A percentile compares a stretch with the other conserved stretches of the same genome.
These are phyloP conservation scores for Didymella lethalis DNA, from an alignment of 2,329 filamentous ascomycete genomes.

Conservation along the genomic window DNA sequence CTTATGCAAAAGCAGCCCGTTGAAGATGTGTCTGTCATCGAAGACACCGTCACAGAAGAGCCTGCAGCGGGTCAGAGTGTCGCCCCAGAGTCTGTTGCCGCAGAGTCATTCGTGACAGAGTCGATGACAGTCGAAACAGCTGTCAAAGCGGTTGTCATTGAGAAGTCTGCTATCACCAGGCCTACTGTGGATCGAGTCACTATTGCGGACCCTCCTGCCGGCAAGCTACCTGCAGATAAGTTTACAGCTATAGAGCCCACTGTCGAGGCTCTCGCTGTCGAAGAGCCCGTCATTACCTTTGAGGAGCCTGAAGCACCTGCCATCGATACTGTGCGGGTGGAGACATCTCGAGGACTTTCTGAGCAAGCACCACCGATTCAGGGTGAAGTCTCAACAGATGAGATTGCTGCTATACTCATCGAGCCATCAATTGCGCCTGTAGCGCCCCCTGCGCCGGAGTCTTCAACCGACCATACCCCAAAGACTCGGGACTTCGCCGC, in stretches of 20 bases:
- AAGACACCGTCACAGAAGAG: neutral
- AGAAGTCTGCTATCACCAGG: neutral
- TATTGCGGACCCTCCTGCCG: no score
- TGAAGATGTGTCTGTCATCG: neutral
- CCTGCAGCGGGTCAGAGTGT: neutral
- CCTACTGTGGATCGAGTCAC: no score
- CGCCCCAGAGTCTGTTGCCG: neutral
- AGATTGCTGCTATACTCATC: neutral
- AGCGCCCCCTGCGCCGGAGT: neutral
- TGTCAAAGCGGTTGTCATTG: neutral
- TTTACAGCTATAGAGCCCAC: neutral
- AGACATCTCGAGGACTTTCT: neutral
- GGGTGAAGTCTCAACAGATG: neutral
- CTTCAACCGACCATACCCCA: conserved; percentile 13
- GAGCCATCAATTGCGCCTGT: conserved; percentile 1
- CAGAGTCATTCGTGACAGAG: neutral
- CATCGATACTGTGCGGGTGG: neutral
- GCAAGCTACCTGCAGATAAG: neutral
- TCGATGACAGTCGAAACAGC: neutral
- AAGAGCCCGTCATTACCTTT: neutral
- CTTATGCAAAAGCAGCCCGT: neutral
- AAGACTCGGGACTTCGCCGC: conserved; percentile 40
- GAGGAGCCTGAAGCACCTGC: neutral
- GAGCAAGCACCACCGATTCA: neutral
- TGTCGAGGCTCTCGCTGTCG: neutral